These are phyloP conservation scores for Pterulicium gracile DNA, from an alignment of 1,284 basidiomycete species.

Conservation along the genomic window DNA sequence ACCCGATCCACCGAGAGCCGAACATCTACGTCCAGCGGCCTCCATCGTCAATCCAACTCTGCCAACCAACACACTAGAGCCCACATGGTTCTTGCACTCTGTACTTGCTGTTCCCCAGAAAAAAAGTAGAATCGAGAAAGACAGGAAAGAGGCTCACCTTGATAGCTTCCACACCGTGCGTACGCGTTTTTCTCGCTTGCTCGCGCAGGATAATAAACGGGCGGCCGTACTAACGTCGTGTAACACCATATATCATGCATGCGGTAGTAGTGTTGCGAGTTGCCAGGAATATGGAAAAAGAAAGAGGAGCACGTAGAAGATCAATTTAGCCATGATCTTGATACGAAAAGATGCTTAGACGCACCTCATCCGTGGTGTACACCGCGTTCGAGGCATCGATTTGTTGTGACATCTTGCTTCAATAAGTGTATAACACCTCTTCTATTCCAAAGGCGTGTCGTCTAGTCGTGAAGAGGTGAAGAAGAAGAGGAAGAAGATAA, in stretches of 20 bases:
- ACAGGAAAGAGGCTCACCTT: slow-evolving; percentile 46
- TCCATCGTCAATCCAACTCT: no score
- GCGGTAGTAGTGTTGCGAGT: slow-evolving; percentile 8
- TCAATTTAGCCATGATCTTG: not conserved
- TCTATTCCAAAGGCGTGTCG: no score
- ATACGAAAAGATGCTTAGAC: slow-evolving; percentile 8
- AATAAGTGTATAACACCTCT: no score
- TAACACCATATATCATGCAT: slow-evolving; percentile 10
- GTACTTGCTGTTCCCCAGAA: slow-evolving; percentile 12
- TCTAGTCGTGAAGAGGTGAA: no score
- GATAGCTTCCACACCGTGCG: slow-evolving; percentile 92
- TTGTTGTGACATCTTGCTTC: slow-evolving; percentile 22
- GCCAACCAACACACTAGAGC: no score
- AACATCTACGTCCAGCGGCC: no score
- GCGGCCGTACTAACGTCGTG: slow-evolving; percentile 71
- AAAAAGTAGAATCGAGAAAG: slow-evolving; percentile 8
- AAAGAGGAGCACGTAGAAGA: no score
- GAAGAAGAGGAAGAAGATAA: no score
- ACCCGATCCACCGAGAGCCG: no score
- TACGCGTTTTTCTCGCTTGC: slow-evolving; percentile 90
- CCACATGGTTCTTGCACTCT: no score
- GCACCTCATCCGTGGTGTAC: slow-evolving; percentile 86
- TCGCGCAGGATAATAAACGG: slow-evolving; percentile 98
- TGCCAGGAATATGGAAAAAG: not conserved
- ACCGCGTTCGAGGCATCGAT: slow-evolving; percentile 38